Percentiles rank a stretch among this genome's conserved stretches.
phyloP scores from a whole-genome alignment of 352 stramenopile species.

The Phytopythium delawarense region DNA sequence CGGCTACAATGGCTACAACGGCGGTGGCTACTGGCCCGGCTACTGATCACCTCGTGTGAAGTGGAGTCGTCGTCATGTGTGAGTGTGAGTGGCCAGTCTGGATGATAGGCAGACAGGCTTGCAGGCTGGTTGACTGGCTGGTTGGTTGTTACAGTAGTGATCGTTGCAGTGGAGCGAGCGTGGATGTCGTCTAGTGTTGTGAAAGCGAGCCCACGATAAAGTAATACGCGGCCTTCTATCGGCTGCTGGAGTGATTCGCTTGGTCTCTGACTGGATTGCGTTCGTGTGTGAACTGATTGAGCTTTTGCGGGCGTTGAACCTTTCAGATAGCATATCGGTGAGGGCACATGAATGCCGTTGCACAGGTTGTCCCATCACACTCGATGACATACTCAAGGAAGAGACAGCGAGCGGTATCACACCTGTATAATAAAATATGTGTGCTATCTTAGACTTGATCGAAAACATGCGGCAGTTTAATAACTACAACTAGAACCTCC shows the following conservation, averaged over 20 bases:
- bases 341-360: not conserved
- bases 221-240: not conserved
- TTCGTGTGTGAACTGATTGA: no score
- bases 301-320: not conserved
- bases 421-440: not conserved
- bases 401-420: not conserved
- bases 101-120: no score
- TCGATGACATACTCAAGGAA: not conserved
- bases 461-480: not conserved
- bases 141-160: not conserved
- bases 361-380: not conserved
- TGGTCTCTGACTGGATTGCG: not conserved
- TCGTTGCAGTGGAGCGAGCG: not conserved
- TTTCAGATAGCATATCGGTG: not conserved
- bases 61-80: no score
- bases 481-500: not conserved
- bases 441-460: not conserved
- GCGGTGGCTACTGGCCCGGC: no score
- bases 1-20: no score
- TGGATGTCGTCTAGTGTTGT: not conserved
- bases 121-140: no score
- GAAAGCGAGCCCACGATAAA: not conserved
- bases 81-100: not conserved
- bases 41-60: no score
- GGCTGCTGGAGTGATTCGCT: not conserved